A percentile compares a stretch with the other conserved stretches of the same genome.
Conservation (phyloP, 2,329 filamentous ascomycete species). For the Aspergillus pseudoglaucus region DNA sequence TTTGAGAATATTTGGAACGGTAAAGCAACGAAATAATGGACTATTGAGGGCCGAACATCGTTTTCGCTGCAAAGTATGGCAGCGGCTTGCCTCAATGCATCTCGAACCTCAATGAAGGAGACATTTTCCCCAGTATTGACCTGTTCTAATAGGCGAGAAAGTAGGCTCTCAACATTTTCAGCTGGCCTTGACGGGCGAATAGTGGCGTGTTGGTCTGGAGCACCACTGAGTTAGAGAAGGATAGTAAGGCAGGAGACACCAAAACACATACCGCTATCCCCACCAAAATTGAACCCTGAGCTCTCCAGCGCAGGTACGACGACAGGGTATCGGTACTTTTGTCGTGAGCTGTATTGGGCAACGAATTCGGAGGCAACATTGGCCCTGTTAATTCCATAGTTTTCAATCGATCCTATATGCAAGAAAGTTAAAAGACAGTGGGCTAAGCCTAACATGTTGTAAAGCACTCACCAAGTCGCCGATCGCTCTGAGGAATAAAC, state of each 20-base stretch:
- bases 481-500: conserved; percentile 76
- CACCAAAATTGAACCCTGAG: conserved; percentile 4
- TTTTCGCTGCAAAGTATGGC: conserved; percentile 75
- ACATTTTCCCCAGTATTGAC: conserved; percentile 64
- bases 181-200: conserved; percentile 17
- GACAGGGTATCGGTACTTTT: conserved; percentile 89
- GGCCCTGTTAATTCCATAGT: conserved; percentile 64
- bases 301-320: conserved; percentile 50
- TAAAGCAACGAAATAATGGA: conserved; percentile 82
- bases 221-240: not conserved
- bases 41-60: conserved; percentile 68
- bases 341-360: conserved; percentile 92
- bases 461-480: conserved; percentile 56
- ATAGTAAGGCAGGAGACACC: not conserved
- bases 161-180: conserved; percentile 48
- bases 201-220: not conserved
- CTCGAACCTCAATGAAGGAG: conserved; percentile 66
- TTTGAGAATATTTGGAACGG: conserved; percentile 92
- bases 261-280: conserved; percentile 10
- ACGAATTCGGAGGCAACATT: conserved; percentile 95
- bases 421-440: conserved; percentile 4
- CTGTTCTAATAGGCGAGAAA: conserved; percentile 67
- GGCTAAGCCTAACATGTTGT: not conserved
- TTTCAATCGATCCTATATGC: conserved; percentile 59
- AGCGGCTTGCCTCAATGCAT: conserved; percentile 76